These are phyloP conservation scores for Amanita molliuscula DNA, from an alignment of 768 basidiomycete genomes.

Conservation along the genomic window DNA sequence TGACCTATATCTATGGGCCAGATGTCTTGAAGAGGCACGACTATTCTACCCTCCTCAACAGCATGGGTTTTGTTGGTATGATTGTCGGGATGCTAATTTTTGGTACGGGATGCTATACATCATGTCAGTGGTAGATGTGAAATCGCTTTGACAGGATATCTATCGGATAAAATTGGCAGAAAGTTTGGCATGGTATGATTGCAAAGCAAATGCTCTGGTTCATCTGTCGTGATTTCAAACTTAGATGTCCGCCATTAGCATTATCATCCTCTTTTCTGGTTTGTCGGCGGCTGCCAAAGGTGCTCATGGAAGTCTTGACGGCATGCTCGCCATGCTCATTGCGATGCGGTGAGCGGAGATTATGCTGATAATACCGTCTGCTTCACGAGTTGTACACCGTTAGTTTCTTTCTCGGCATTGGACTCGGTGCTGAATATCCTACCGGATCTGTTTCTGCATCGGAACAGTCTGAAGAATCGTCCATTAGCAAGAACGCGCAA, in stretches of 20 bases:
- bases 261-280: slow-evolving; percentile 76
- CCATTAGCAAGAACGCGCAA: slow-evolving; percentile 69
- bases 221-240: not conserved
- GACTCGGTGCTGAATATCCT: slow-evolving; percentile 84
- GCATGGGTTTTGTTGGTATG: slow-evolving; percentile 76
- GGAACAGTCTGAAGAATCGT: slow-evolving; percentile 81
- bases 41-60: slow-evolving; percentile 54
- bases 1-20: slow-evolving; percentile 61
- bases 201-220: not conserved
- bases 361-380: not conserved
- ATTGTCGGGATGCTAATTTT: slow-evolving; percentile 80
- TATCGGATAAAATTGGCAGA: slow-evolving; percentile 79
- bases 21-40: slow-evolving; percentile 38
- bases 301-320: slow-evolving; percentile 56
- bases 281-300: slow-evolving; percentile 80
- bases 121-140: not conserved
- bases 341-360: slow-evolving; percentile 52
- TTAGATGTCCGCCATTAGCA: slow-evolving; percentile 73
- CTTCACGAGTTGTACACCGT: not conserved
- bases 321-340: slow-evolving; percentile 68
- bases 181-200: slow-evolving; percentile 74
- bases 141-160: slow-evolving; percentile 31
- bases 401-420: slow-evolving; percentile 84
- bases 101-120: slow-evolving; percentile 24
- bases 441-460: slow-evolving; percentile 84